Evolutionary conservation across 2,329 filamentous ascomycete species (phyloP).

Genomic region (Raffaelea albimanens): DNA sequence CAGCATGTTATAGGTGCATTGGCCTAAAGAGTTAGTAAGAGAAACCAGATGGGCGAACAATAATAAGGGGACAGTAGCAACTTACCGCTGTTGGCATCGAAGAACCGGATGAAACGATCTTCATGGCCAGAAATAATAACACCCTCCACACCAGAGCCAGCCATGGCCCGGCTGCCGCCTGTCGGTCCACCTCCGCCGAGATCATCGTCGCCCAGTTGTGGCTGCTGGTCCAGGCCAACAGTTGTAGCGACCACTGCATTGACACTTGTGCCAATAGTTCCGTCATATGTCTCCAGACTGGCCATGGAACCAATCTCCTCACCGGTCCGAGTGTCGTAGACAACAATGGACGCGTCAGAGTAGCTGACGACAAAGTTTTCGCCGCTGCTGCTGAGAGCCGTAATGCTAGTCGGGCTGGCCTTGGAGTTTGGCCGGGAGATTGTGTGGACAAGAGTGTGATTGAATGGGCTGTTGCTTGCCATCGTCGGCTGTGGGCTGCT

Average conservation of each 20-base stretch:
- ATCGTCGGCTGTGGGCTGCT: conserved; percentile 82
- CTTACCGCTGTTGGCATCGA: conserved; percentile 97
- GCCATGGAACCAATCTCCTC: conserved; percentile 91
- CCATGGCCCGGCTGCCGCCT: conserved; percentile 51
- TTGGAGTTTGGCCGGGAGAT: conserved; percentile 60
- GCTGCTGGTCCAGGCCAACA: conserved; percentile 70
- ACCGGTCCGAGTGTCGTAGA: conserved; percentile 86
- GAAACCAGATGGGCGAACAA: neutral
- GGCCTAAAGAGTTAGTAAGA: conserved; percentile 46
- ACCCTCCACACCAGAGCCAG: conserved; percentile 75
- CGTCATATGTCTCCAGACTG: conserved; percentile 87
- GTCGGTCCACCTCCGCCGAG: conserved; percentile 56
- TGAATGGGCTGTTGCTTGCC: conserved; percentile 76
- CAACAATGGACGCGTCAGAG: conserved; percentile 77
- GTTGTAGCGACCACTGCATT: conserved; percentile 88
- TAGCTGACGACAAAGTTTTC: conserved; percentile 92
- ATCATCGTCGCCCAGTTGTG: conserved; percentile 65
- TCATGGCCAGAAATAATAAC: conserved; percentile 95
- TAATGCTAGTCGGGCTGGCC: conserved; percentile 82
- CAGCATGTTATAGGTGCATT: conserved; percentile 99
- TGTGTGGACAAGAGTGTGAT: conserved; percentile 79
- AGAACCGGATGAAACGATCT: conserved; percentile 92
- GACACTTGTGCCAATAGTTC: conserved; percentile 67
- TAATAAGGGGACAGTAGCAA: conserved; percentile 14
- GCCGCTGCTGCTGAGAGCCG: conserved; percentile 72